Conservation (phyloP, 371 early-diverging fungal species). For the Phascolomyces articulosus region DNA sequence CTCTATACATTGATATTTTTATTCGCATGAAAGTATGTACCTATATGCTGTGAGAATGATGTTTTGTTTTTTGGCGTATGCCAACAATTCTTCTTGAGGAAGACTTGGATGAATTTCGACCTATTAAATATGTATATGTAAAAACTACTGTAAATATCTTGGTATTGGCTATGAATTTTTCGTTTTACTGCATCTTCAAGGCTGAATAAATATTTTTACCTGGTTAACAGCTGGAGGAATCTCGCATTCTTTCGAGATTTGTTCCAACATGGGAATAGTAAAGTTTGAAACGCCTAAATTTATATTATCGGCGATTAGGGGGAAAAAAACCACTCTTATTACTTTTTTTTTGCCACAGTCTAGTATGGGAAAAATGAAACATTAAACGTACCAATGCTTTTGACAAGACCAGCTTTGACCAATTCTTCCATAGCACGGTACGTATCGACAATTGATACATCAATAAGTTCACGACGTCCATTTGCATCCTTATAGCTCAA, state of each 20-base stretch:
- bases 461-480: constrained; percentile 29
- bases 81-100: constrained; percentile 45
- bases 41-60: constrained; percentile 51
- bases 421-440: constrained; percentile 82
- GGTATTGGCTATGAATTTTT: no score
- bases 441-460: constrained; percentile 61
- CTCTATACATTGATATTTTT: no score
- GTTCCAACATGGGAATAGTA: constrained; percentile 68
- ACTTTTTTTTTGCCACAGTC: no score
- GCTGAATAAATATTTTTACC: constrained; percentile 14
- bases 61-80: constrained; percentile 37
- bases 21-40: background rate
- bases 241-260: constrained; percentile 65
- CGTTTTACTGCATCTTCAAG: no score
- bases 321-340: constrained; percentile 36
- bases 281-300: constrained; percentile 58
- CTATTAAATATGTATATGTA: no score
- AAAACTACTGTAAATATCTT: no score
- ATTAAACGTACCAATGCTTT: constrained; percentile 41
- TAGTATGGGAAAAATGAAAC: background rate
- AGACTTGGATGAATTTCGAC: constrained; percentile 65
- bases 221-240: constrained; percentile 87
- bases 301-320: constrained; percentile 41
- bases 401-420: constrained; percentile 56
- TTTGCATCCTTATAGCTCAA: constrained; percentile 22